These are phyloP conservation scores for Candida tallmaniae DNA, from an alignment of 805 yeast genomes.

Conservation along the genomic window DNA sequence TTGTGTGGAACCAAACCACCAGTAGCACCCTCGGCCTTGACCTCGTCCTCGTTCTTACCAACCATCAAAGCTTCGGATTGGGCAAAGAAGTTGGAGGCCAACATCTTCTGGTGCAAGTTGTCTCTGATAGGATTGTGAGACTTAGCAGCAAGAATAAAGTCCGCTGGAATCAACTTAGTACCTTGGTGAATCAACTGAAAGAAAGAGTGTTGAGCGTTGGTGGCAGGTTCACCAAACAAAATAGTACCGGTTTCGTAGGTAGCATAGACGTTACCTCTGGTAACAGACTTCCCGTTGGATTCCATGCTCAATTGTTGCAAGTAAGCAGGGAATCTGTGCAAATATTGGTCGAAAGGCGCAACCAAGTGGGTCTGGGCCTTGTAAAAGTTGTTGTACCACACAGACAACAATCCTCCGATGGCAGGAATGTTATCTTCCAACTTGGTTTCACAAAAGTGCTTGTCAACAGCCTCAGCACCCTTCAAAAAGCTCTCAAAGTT, in stretches of 20 bases:
- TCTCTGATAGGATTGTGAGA: constrained; percentile 95
- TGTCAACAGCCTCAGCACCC: constrained; percentile 97
- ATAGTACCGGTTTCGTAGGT: constrained; percentile 95
- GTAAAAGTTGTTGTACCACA: constrained; percentile 98
- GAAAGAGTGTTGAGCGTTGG: constrained; percentile 98
- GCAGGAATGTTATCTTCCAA: constrained; percentile 89
- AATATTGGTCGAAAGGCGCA: constrained; percentile 97
- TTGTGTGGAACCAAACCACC: constrained; percentile 91
- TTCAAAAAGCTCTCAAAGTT: constrained; percentile 87
- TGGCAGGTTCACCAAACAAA: constrained; percentile 97
- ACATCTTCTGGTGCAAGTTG: constrained; percentile 94
- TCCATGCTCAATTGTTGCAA: constrained; percentile 98
- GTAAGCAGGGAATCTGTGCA: constrained; percentile 99
- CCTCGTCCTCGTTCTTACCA: constrained; percentile 84
- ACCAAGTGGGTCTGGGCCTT: constrained; percentile 98
- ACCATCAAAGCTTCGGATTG: constrained; percentile 97
- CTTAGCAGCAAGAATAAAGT: constrained; percentile 94
- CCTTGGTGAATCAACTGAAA: constrained; percentile 99
- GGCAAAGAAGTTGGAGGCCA: constrained; percentile 98
- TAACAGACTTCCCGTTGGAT: constrained; percentile 96
- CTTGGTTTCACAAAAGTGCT: constrained; percentile 81
- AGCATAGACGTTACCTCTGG: constrained; percentile 87
- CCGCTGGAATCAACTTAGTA: constrained; percentile 94
- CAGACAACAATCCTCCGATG: constrained; percentile 87
- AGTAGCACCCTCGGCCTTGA: constrained; percentile 83